Evolutionary conservation across 148 eudicot genomes (phyloP).

Genomic region (Cornus suecica): DNA sequence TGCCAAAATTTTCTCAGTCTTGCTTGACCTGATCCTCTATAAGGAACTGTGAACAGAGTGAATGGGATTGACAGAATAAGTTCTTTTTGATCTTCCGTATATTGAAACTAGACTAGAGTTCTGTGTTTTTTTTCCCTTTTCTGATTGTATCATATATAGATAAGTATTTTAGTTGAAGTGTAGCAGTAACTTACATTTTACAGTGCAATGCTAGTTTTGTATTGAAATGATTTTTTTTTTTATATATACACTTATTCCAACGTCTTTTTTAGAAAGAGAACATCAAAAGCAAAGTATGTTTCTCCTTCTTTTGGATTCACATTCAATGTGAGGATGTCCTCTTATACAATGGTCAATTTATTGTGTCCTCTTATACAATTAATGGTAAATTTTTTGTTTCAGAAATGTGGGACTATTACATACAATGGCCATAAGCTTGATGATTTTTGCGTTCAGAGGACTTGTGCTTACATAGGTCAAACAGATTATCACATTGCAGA

Average conservation of each 20-base stretch:
- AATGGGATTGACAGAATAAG: background rate
- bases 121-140: no score
- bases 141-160: no score
- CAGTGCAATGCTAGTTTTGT: no score
- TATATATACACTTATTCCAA: no score
- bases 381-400: conserved; percentile 13
- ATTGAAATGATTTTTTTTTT: no score
- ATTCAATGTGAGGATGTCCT: background rate
- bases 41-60: background rate
- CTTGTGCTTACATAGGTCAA: conserved; percentile 84
- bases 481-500: conserved; percentile 86
- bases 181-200: background rate
- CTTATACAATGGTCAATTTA: no score
- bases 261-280: no score
- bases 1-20: background rate
- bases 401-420: conserved; percentile 69
- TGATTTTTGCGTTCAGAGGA: conserved; percentile 73
- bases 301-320: background rate
- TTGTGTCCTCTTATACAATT: background rate
- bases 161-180: background rate
- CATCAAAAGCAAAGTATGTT: background rate
- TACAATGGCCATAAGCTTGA: conserved; percentile 72
- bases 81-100: background rate
- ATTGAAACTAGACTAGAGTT: background rate
- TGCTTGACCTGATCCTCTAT: background rate